These are phyloP conservation scores for Cymodocea nodosa DNA, from an alignment of 116 monocot genomes.

Conservation along the genomic window DNA sequence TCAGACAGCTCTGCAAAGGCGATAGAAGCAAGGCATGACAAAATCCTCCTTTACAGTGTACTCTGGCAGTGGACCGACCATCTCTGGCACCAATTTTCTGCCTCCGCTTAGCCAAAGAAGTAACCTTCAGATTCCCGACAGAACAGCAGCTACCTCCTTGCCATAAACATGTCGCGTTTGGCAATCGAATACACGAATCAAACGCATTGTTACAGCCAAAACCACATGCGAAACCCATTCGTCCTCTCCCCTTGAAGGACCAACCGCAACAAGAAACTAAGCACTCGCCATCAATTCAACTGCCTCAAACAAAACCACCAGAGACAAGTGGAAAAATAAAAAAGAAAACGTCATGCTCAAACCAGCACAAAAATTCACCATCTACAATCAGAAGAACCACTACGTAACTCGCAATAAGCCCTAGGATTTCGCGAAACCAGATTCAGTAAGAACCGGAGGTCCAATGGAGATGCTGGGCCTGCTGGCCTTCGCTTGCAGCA, in stretches of 20 bases:
- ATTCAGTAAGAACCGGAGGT: too few relatives aligned
- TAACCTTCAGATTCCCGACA: conserved; percentile 25
- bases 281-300: neutral
- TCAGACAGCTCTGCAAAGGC: neutral
- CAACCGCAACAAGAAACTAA: neutral
- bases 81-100: conserved; percentile 7
- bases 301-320: too few relatives aligned
- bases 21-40: conserved; percentile 3
- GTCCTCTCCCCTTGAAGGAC: neutral
- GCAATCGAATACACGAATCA: conserved; percentile 11
- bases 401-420: too few relatives aligned
- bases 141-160: conserved; percentile 7
- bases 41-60: conserved; percentile 5
- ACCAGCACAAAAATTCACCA: too few relatives aligned
- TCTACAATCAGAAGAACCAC: too few relatives aligned
- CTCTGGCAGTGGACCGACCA: neutral
- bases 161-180: conserved; percentile 7
- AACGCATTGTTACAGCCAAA: conserved; percentile 16
- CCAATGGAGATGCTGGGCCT: too few relatives aligned
- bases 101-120: conserved; percentile 19
- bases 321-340: too few relatives aligned
- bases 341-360: too few relatives aligned
- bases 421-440: too few relatives aligned
- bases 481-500: too few relatives aligned
- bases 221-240: conserved; percentile 38